A percentile compares a stretch with the other conserved stretches of the same genome.
phyloP scores from a whole-genome alignment of 495 filamentous ascomycete species.

The Xylaria venustula region DNA sequence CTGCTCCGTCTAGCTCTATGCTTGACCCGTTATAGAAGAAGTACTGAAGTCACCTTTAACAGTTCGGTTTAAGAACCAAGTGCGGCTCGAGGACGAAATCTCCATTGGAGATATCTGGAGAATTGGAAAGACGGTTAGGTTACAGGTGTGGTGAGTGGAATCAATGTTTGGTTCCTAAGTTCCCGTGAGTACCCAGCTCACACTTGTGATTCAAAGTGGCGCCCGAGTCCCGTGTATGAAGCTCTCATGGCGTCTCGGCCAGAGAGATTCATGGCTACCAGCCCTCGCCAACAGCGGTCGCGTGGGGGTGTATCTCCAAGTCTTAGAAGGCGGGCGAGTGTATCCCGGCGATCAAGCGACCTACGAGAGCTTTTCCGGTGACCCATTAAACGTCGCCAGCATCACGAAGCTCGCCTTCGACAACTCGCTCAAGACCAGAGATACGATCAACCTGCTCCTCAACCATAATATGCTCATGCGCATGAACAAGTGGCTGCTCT shows the following conservation, averaged over 20 bases:
- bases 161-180: background rate
- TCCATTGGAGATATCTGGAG: constrained; percentile 12
- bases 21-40: background rate
- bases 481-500: constrained; percentile 2
- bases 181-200: background rate
- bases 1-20: background rate
- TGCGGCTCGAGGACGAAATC: constrained; percentile 4
- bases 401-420: constrained; percentile 2
- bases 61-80: constrained; percentile 7
- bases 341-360: constrained; percentile 1
- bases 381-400: constrained; percentile 4
- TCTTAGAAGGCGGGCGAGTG: constrained; percentile 3
- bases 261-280: constrained; percentile 11
- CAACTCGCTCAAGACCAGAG: constrained; percentile 13
- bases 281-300: constrained; percentile 2
- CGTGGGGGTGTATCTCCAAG: constrained; percentile 6
- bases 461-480: constrained; percentile 11
- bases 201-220: background rate
- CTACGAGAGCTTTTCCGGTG: background rate
- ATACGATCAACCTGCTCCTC: constrained; percentile 4
- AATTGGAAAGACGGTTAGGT: constrained; percentile 8
- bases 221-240: constrained; percentile 10
- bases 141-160: constrained; percentile 7
- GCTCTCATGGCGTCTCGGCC: constrained; percentile 7
- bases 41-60: background rate